These are phyloP conservation scores for Setaria italica DNA, from an alignment of 202 grass and related monocot species.

Conservation along the genomic window DNA sequence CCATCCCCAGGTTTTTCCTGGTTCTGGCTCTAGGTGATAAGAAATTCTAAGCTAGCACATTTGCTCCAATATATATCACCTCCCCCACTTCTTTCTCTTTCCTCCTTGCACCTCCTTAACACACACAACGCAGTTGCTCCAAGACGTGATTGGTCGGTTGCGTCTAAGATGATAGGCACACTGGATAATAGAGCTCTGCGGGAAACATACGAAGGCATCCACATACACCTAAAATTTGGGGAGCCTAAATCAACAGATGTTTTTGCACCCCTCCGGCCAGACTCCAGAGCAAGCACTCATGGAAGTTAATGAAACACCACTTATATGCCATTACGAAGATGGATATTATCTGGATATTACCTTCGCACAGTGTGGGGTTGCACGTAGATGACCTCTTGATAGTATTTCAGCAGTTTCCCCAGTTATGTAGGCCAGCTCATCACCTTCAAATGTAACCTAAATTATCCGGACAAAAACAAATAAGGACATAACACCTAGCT, in stretches of 20 bases:
- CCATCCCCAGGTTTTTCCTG: no score
- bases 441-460: slow-evolving; percentile 80
- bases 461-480: slow-evolving; percentile 29
- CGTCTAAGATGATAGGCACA: no score
- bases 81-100: no score
- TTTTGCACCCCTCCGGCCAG: neutral
- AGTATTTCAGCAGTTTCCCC: slow-evolving; percentile 96
- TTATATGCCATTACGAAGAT: neutral
- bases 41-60: no score
- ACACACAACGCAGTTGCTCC: no score
- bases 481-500: neutral
- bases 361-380: slow-evolving; percentile 97
- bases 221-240: neutral
- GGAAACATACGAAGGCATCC: no score
- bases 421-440: slow-evolving; percentile 92
- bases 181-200: no score
- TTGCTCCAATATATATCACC: no score
- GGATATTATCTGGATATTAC: slow-evolving; percentile 43
- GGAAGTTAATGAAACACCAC: neutral
- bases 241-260: neutral
- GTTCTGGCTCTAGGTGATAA: no score
- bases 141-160: no score
- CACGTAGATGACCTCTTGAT: slow-evolving; percentile 75
- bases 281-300: neutral
- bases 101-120: no score